Base-by-base conservation (phyloP, 768 basidiomycete species). In the Cantharellus anzutake region DNA sequence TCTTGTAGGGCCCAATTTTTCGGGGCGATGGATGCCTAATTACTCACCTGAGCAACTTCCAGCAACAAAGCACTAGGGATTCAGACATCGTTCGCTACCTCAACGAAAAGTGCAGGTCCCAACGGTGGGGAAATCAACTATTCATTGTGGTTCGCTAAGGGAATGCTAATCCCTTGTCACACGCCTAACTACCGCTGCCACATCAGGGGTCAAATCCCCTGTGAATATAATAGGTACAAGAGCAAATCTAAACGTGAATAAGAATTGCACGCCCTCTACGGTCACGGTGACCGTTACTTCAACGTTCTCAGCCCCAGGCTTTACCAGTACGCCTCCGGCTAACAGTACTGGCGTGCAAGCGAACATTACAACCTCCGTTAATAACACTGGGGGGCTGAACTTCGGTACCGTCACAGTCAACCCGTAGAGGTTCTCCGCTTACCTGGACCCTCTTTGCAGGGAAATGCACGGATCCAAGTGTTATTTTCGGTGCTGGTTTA, bases 401-500 rank as follows among this genome's bases (percentile, higher is more conserved):
- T 11, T 11, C 44, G 44, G 44, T 29, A 29, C 44, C 44, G 44
- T 29, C 44, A 11, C 44, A 11, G 44, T 48, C 11, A 48, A 48
- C 44, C 11, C 44, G 29, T 11, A 29, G 11, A 48, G 11, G 11
- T 29, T 48, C 44, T 11, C 44, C 44, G 11, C 29, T 29, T 11
- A 29, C 29, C 1, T 11, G 44, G 11, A 11, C 29, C 29, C 44
- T 48, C 44, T 11, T 48, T 29, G 53, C 52, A 34, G 61, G 61
- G 5, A 52, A 57, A 4, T 62, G 61, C 61, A 62, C 60, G 11
- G 44, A 62, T 44, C 61, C 61, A 4, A 53, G 58, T 1, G 51
- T 62, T 59, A 44, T 59, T n/a, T 62, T 62, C 59, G 61, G 60
- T 41, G 7, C 39, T n/a, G 61, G 59, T 38, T 62, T 62, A 5